Conservation (phyloP, 2,329 filamentous ascomycete genomes). For the Penicillium sp. region DNA sequence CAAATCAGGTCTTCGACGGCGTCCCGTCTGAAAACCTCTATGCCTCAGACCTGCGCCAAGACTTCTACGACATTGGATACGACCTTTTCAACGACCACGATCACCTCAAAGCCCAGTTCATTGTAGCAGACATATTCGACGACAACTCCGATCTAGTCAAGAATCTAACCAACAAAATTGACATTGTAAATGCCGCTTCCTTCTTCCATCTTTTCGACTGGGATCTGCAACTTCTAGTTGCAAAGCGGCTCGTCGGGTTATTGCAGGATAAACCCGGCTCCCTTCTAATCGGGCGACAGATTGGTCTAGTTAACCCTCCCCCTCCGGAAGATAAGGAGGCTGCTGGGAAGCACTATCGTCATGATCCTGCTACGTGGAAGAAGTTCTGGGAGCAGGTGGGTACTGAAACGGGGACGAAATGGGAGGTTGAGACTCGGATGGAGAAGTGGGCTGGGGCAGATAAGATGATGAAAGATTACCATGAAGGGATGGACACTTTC, state of each 20-base stretch:
- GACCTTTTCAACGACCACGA: constrained; percentile 54
- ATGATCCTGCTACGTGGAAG: constrained; percentile 46
- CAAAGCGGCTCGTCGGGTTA: constrained; percentile 27
- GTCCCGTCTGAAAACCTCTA: constrained; percentile 43
- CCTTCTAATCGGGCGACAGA: constrained; percentile 20
- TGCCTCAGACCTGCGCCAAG: constrained; percentile 43
- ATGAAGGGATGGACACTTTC: constrained; percentile 10
- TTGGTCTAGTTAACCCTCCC: constrained; percentile 12
- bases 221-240: constrained; percentile 25
- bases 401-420: constrained; percentile 41
- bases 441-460: constrained; percentile 13
- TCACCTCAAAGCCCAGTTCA: constrained; percentile 12
- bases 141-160: constrained; percentile 20
- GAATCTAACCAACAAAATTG: constrained; percentile 24
- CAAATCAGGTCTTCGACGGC: constrained; percentile 35
- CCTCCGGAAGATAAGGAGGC: constrained; percentile 7
- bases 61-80: constrained; percentile 53
- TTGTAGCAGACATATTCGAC: constrained; percentile 41
- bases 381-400: constrained; percentile 49
- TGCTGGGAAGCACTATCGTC: constrained; percentile 34
- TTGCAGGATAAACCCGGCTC: constrained; percentile 22
- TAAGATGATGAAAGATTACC: constrained; percentile 7
- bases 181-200: constrained; percentile 35
- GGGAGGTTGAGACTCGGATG: constrained; percentile 34
- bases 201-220: constrained; percentile 39